Evolutionary conservation across 148 eudicot genomes (phyloP).

Genomic region (Oxyria digyna): DNA sequence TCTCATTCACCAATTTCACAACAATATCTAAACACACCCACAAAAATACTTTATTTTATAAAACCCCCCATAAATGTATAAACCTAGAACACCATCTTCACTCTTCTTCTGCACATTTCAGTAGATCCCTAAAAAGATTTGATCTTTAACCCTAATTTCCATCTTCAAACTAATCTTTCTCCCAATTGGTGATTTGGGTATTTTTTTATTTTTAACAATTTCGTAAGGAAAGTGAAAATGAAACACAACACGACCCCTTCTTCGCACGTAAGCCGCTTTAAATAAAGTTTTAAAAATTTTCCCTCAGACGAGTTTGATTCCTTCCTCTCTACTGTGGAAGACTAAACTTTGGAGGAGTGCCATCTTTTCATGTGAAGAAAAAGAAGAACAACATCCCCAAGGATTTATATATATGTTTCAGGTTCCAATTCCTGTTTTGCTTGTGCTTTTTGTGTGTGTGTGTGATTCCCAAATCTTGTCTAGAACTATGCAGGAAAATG

Average conservation of each 20-base stretch:
- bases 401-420: constrained; percentile 4
- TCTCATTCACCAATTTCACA: not conserved
- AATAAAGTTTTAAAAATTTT: not conserved
- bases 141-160: not conserved
- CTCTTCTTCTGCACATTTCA: not conserved
- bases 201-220: not conserved
- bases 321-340: constrained; percentile 7
- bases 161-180: not conserved
- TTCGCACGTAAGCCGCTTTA: constrained; percentile 4
- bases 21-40: not conserved
- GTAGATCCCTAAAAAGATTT: not conserved
- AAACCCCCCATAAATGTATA: no score
- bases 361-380: constrained; percentile 5
- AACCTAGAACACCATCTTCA: not conserved
- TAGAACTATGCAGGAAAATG: constrained; percentile 4
- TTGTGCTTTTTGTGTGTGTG: not conserved
- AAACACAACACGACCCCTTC: constrained; percentile 6
- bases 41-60: no score
- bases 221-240: not conserved
- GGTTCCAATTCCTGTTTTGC: constrained; percentile 1
- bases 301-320: not conserved
- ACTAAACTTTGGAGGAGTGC: not conserved
- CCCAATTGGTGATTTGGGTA: not conserved
- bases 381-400: not conserved
- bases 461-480: not conserved